Evolutionary conservation across 331 rosid species (phyloP), one percentile per base, ranked within the genome.

Genomic region (Cydonia oblonga): DNA sequence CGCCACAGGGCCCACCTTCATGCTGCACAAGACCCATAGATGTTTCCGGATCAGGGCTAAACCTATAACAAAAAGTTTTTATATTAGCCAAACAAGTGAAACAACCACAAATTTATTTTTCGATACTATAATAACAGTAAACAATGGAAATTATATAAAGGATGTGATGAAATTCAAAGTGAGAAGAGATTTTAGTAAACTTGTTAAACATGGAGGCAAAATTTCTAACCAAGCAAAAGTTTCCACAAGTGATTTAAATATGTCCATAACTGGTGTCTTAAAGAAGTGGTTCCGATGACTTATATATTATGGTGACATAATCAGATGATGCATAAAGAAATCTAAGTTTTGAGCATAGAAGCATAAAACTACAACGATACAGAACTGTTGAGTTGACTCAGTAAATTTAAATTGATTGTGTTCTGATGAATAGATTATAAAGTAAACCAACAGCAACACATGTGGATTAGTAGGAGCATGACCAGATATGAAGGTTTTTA

Each of bases 1-100:
- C 97, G 57, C 99, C 99, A 86, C 98, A 93, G 65, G 98, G 98
- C 76, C 98, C 97, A 61, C 98, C 98, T 93, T 93, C 97, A 86
- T 91, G 96, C 88, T 93, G 98, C 89, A 91, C 97, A 69, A 95
- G 86, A 70, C 99, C 99, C 89, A 91, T 91, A 53, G 89, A 85
- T 74, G 98, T 93, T 84, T 79, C 96, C 73, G 90, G 92, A 87
- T 93, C 98, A 82, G 93, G 80, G 89, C 97, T 93, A 88, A 91
- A 93, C 88, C 98, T 93, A 71, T 56, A n/a, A n/a, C n/a, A n/a
- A n/a, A n/a, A n/a, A n/a, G n/a, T n/a, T n/a, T n/a, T n/a, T n/a
- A n/a, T n/a, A n/a, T n/a, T n/a, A n/a, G n/a, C n/a, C n/a, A n/a
- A n/a, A n/a, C n/a, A n/a, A n/a, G n/a, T n/a, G n/a, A n/a, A n/a